Base-by-base conservation (phyloP, 2,329 filamentous ascomycete genomes). In the Colletotrichum coccodes region DNA sequence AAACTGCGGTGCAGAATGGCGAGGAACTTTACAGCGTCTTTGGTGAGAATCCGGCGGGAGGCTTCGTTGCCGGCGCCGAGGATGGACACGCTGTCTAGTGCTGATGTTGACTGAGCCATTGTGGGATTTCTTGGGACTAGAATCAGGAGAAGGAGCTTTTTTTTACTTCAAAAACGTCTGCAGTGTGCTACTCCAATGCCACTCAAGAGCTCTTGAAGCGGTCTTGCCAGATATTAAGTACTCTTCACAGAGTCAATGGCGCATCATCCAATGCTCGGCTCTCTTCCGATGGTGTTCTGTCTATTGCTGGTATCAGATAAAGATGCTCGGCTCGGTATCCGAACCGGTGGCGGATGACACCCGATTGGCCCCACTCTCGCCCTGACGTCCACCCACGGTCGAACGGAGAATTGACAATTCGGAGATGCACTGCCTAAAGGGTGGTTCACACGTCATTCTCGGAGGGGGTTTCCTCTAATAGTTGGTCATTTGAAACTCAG, bases 1-100 rank as follows among this genome's bases (percentile, higher is more conserved):
- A 97, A 97, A 72, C 93, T 92, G 77, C 94, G 90, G 84, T 97
- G 94, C 73, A 97, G 88, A 71, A 96, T 89, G 21, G 94, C 92
- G 67, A 97, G 88, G 85, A 97, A 97, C 71, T 92, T 91, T 72
- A 91, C 89, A 57, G 94, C 94, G 72, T 95, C 89, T 76, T 92
- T 93, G 73, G 89, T 95, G 72, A 97, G 87, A 78, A 97, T 94
- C 84, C 95, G 94, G 82, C 88, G 89, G 79, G 92, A 90, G 73
- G 92, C 85, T 71, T 94, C 89, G 75, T 88, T 89, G 77, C 97
- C 83, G 57, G 86, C 78, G 74, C 93, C 94, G 73, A 93, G 89
- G 84, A 97, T 89, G 81, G 90, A 89, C 75, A 96, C 93, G 80
- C 93, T 60, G 18, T 52, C 60, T 16, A 34, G 14, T 32, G 23